phyloP scores from a whole-genome alignment of 306 rosid species.

The Heteromeles arbutifolia region DNA sequence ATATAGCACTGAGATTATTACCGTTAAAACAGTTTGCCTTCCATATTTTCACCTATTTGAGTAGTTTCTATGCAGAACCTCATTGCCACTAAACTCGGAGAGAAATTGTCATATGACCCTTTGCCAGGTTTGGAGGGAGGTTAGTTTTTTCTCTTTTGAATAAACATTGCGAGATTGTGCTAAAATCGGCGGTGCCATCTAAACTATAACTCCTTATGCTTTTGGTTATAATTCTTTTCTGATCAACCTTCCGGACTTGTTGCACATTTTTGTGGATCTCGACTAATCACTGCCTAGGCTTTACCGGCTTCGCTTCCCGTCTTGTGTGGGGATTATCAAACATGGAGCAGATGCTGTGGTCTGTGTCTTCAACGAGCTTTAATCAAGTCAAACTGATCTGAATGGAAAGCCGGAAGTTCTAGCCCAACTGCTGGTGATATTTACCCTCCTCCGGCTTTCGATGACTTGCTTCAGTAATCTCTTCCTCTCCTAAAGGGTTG shows the following conservation, averaged over 20 bases:
- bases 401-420: neutral
- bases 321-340: neutral
- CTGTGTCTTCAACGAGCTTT: neutral
- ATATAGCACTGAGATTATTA: neutral
- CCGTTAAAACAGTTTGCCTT: neutral
- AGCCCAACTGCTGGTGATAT: neutral
- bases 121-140: conserved; percentile 94
- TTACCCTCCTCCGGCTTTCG: neutral
- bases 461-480: neutral
- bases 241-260: conserved; percentile 12
- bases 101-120: conserved; percentile 63
- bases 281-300: conserved; percentile 14
- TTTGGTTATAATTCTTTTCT: conserved; percentile 3
- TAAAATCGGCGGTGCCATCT: neutral
- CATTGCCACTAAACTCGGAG: conserved; percentile 86
- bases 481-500: neutral
- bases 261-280: conserved; percentile 82
- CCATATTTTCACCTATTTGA: neutral
- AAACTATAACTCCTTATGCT: neutral
- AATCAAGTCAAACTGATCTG: neutral
- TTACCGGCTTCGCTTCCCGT: neutral
- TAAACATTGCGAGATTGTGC: no score
- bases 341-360: neutral
- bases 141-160: conserved; percentile 12
- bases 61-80: conserved; percentile 52